Percentiles rank a stretch among this genome's conserved stretches.
Evolutionary conservation across 192 early-diverging fungal species (phyloP).

Genomic region (Pilobolus umbonatus): DNA sequence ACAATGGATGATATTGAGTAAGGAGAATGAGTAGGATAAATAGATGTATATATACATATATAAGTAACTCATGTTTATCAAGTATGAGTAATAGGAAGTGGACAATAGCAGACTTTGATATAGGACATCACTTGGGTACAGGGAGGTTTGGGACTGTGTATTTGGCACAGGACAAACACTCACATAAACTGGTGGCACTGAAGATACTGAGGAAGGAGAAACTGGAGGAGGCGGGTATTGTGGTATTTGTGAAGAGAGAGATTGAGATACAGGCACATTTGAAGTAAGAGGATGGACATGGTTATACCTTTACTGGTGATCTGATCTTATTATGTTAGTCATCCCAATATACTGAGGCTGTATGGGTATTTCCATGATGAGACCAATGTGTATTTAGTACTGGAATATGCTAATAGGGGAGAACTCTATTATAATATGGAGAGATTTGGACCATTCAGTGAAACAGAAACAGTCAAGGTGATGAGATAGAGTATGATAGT

Average conservation of each 20-base stretch:
- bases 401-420: constrained; percentile 88
- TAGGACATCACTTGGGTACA: constrained; percentile 79
- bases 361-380: constrained; percentile 94
- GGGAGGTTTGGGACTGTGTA: constrained; percentile 96
- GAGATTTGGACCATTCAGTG: constrained; percentile 63
- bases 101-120: constrained; percentile 79
- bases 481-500: background rate
- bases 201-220: constrained; percentile 88
- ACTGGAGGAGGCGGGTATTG: constrained; percentile 66
- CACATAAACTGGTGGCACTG: constrained; percentile 80
- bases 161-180: constrained; percentile 77
- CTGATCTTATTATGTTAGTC: constrained; percentile 38
- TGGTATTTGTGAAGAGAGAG: constrained; percentile 83
- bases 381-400: constrained; percentile 84
- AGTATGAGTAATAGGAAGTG: constrained; percentile 32
- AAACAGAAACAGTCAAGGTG: constrained; percentile 66
- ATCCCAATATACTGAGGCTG: constrained; percentile 87
- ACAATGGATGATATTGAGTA: background rate
- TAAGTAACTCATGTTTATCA: background rate
- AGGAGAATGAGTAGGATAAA: background rate
- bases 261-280: constrained; percentile 94
- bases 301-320: background rate
- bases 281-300: constrained; percentile 40
- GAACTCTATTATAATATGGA: constrained; percentile 83
- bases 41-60: background rate